Percentiles rank a stretch among this genome's conserved stretches.
Conservation (phyloP, 208 protist species). For the Crithidia thermophila region DNA sequence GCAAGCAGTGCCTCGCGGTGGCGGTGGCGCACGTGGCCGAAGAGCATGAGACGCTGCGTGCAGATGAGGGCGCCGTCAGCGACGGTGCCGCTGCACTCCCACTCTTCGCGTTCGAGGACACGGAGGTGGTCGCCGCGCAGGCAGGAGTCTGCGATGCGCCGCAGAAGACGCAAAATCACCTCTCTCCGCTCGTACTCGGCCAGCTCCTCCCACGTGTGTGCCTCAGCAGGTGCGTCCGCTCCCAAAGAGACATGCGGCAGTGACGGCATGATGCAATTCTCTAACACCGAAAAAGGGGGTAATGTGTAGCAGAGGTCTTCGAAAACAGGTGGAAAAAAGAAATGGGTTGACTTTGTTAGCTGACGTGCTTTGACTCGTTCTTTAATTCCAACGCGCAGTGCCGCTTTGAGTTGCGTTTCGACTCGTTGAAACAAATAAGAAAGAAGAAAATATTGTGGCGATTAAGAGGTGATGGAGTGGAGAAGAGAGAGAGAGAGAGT, state of each 20-base stretch:
- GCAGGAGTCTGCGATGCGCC: constrained; percentile 46
- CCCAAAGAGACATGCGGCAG: too few relatives aligned
- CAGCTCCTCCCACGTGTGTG: constrained; percentile 56
- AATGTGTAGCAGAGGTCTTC: not conserved
- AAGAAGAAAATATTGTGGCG: too few relatives aligned
- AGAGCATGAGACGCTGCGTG: constrained; percentile 48
- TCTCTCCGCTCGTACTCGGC: constrained; percentile 77
- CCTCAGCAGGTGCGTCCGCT: not conserved
- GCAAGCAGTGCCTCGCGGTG: constrained; percentile 67
- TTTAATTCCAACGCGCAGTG: too few relatives aligned
- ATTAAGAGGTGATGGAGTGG: too few relatives aligned
- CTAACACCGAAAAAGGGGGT: too few relatives aligned
- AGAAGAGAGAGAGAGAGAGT: too few relatives aligned
- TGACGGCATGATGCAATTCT: too few relatives aligned
- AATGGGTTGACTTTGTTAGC: not conserved
- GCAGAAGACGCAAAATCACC: constrained; percentile 50
- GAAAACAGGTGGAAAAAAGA: not conserved
- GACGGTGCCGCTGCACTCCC: constrained; percentile 8
- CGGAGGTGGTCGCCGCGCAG: constrained; percentile 53
- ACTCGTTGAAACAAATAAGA: too few relatives aligned
- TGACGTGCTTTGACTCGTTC: too few relatives aligned
- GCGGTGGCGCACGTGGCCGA: constrained; percentile 62
- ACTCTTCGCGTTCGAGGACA: constrained; percentile 59
- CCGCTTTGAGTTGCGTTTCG: too few relatives aligned
- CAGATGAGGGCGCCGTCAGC: not conserved